Evolutionary conservation across 2,329 filamentous ascomycete genomes (phyloP).

Genomic region (Cladosporium sp.): DNA sequence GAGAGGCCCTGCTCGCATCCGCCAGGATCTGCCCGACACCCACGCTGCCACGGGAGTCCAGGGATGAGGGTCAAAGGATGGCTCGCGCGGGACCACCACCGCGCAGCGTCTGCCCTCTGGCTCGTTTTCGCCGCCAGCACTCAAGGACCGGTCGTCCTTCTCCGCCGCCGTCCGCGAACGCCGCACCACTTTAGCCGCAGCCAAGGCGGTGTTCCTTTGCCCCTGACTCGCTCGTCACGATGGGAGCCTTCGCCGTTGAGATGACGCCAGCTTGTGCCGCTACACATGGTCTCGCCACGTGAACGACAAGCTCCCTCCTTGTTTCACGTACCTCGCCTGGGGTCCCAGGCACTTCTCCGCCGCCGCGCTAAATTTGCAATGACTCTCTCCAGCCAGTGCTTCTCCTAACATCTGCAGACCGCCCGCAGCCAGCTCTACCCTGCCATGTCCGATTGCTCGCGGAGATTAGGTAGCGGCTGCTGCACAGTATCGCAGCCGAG

Average conservation of each 20-base stretch:
- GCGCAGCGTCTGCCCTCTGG: not conserved
- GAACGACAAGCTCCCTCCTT: constrained; percentile 3
- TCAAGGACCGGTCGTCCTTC: not conserved
- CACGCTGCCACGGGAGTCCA: not conserved
- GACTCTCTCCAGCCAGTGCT: no score
- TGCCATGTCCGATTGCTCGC: constrained; percentile 27
- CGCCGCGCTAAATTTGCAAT: no score
- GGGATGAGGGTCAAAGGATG: not conserved
- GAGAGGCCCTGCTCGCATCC: not conserved
- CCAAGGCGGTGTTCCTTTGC: not conserved
- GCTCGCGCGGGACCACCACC: not conserved
- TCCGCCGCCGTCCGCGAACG: not conserved
- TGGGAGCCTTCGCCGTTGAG: constrained; percentile 8
- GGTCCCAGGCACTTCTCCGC: no score
- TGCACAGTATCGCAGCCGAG: no score
- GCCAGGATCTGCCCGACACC: not conserved
- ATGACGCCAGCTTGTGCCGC: constrained; percentile 2
- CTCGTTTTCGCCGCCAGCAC: no score
- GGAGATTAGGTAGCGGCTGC: no score
- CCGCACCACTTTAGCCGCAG: no score
- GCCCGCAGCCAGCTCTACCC: constrained; percentile 22
- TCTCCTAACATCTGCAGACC: no score
- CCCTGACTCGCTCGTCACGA: constrained; percentile 2
- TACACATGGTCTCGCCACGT: constrained; percentile 2
- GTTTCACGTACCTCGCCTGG: not conserved